Percentiles rank a stretch among this genome's conserved stretches.
phyloP scores from a whole-genome alignment of 176 grass and related monocot species.

The Oryza meridionalis region DNA sequence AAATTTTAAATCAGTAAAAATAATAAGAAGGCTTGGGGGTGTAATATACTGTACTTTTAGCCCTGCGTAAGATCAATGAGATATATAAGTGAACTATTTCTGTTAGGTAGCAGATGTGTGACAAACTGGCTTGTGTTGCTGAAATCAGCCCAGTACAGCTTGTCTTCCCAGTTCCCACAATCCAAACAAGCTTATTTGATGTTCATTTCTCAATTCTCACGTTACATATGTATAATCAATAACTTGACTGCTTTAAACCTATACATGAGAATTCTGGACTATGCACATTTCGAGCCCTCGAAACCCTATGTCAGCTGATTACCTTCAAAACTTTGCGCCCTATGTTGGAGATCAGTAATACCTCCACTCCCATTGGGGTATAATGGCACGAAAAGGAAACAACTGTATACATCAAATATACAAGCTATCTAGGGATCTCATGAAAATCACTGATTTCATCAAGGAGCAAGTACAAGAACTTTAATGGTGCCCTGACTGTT shows the following conservation, averaged over 20 bases:
- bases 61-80: neutral
- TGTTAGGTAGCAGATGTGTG: neutral
- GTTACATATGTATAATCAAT: slow-evolving; percentile 41
- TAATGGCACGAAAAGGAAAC: slow-evolving; percentile 30
- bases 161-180: neutral
- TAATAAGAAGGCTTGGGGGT: neutral
- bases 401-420: slow-evolving; percentile 31
- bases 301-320: slow-evolving; percentile 49
- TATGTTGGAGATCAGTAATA: slow-evolving; percentile 26
- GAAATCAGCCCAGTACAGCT: neutral
- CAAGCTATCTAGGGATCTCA: slow-evolving; percentile 31
- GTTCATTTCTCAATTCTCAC: slow-evolving; percentile 37
- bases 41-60: neutral
- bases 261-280: slow-evolving; percentile 37
- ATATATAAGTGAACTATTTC: too few relatives aligned
- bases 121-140: neutral
- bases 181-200: slow-evolving; percentile 32
- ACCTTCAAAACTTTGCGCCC: slow-evolving; percentile 45
- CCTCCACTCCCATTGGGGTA: slow-evolving; percentile 41
- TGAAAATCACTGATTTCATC: slow-evolving; percentile 31
- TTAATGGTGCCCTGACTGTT: slow-evolving; percentile 99
- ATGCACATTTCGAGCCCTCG: slow-evolving; percentile 45
- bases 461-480: slow-evolving; percentile 90
- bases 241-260: slow-evolving; percentile 37
- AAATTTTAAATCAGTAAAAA: neutral